Conservation (phyloP, 768 basidiomycete species). For the Boletus huronensis region DNA sequence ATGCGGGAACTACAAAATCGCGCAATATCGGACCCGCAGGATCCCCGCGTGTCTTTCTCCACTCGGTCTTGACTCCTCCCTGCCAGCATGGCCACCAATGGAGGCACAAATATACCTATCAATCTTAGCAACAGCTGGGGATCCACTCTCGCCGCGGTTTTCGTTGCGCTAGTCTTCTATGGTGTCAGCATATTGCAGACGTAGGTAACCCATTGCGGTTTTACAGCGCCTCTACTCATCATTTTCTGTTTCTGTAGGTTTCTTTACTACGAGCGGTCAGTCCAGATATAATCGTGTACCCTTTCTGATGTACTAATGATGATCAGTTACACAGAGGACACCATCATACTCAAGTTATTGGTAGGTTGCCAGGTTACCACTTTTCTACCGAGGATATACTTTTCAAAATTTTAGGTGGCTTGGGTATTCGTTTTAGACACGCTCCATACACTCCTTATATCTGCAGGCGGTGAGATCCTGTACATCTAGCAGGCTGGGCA, state of each 20-base stretch:
- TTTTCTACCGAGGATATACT: neutral
- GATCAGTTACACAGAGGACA: constrained; percentile 17
- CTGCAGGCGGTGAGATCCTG: constrained; percentile 13
- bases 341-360: constrained; percentile 11
- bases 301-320: neutral
- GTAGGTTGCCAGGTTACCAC: constrained; percentile 1
- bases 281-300: neutral
- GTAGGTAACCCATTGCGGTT: constrained; percentile 7
- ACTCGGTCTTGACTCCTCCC: neutral
- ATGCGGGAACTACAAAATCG: constrained; percentile 13
- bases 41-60: neutral
- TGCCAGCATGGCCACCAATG: constrained; percentile 12
- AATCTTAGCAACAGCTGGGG: constrained; percentile 20
- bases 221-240: neutral
- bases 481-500: neutral
- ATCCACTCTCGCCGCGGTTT: constrained; percentile 20
- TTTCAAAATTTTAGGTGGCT: constrained; percentile 14
- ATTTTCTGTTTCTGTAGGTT: constrained; percentile 11
- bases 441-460: constrained; percentile 16
- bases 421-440: constrained; percentile 22
- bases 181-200: constrained; percentile 25
- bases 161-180: constrained; percentile 22
- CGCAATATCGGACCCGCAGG: neutral
- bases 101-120: neutral
- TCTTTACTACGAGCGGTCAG: constrained; percentile 25